Conservation (phyloP, 352 stramenopile species). For the Phytophthora palmivora region DNA sequence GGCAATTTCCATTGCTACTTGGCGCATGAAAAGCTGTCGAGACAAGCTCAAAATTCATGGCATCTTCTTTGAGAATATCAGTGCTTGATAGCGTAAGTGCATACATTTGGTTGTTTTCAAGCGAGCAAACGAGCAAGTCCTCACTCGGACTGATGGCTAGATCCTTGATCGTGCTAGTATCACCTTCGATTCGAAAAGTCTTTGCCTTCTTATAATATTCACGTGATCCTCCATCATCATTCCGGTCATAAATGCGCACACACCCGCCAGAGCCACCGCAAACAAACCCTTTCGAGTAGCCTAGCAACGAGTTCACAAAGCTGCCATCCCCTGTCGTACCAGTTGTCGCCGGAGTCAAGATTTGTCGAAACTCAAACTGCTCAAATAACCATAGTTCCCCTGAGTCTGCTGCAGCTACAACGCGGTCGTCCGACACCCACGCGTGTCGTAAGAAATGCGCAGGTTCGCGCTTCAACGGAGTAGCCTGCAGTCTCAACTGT, state of each 20-base stretch:
- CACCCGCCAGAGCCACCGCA: conserved; percentile 79
- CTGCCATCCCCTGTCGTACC: conserved; percentile 68
- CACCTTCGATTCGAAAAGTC: conserved; percentile 88
- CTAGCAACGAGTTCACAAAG: conserved; percentile 83
- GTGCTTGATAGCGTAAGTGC: conserved; percentile 90
- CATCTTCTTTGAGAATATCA: conserved; percentile 93
- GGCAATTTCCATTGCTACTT: conserved; percentile 55
- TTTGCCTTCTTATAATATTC: conserved; percentile 94
- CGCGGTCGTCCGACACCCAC: conserved; percentile 93
- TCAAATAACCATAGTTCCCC: conserved; percentile 95
- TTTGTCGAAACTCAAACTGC: conserved; percentile 90
- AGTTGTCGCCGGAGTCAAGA: conserved; percentile 65
- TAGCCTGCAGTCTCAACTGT: conserved; percentile 75
- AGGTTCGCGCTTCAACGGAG: conserved; percentile 76
- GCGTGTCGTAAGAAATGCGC: conserved; percentile 91
- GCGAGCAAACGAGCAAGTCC: conserved; percentile 89
- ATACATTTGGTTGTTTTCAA: conserved; percentile 92
- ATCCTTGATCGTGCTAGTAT: conserved; percentile 79
- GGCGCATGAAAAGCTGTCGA: conserved; percentile 90
- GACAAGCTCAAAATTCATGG: conserved; percentile 94
- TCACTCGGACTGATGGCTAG: conserved; percentile 91
- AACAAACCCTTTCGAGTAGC: conserved; percentile 92
- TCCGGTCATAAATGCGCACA: conserved; percentile 87
- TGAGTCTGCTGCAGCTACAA: conserved; percentile 89
- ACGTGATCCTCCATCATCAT: conserved; percentile 67